These are phyloP conservation scores for Gaeumannomyces sp. DNA, from an alignment of 2,329 filamentous ascomycete species.

Conservation along the genomic window DNA sequence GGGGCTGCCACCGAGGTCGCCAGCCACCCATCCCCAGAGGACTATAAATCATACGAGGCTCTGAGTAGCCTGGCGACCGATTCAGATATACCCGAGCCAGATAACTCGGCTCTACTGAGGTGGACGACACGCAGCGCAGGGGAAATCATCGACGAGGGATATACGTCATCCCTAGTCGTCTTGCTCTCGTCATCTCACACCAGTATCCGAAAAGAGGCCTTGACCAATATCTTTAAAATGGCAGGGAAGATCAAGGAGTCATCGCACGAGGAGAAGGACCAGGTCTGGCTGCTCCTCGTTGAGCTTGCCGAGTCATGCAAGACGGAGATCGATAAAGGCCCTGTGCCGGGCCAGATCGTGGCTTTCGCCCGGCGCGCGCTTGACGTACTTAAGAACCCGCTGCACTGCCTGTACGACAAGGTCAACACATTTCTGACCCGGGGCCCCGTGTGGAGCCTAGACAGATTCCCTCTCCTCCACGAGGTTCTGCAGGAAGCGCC, in stretches of 20 bases:
- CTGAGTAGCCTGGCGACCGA: neutral
- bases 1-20: neutral
- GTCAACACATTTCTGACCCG: conserved; percentile 78
- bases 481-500: conserved; percentile 59
- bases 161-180: conserved; percentile 62
- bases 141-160: conserved; percentile 71
- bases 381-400: conserved; percentile 64
- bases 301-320: conserved; percentile 73
- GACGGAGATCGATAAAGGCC: conserved; percentile 39
- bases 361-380: conserved; percentile 69
- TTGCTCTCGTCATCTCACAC: conserved; percentile 70
- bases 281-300: conserved; percentile 71
- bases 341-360: conserved; percentile 68
- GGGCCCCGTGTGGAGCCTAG: conserved; percentile 67
- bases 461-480: conserved; percentile 66
- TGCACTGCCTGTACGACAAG: conserved; percentile 79
- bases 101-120: conserved; percentile 47
- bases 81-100: conserved; percentile 31
- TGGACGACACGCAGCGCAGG: conserved; percentile 76
- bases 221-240: conserved; percentile 62
- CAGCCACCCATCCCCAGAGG: neutral
- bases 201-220: conserved; percentile 73
- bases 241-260: conserved; percentile 59
- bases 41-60: neutral
- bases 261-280: conserved; percentile 66